Evolutionary conservation across 371 early-diverging fungal species (phyloP), one percentile per base, ranked within the genome.

Genomic region (Rhizopus arrhizus): DNA sequence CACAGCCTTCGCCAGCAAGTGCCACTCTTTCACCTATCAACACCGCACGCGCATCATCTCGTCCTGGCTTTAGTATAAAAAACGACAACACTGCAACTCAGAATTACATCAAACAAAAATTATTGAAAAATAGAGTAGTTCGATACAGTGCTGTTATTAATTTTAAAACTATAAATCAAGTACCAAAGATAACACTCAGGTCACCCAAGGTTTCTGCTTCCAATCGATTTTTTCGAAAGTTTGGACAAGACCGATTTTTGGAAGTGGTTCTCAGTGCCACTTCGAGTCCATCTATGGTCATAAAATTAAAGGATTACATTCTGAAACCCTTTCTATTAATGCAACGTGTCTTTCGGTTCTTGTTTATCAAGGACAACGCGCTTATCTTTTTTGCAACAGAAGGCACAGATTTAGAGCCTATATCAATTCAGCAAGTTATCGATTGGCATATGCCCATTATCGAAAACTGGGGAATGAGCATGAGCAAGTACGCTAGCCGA

Each of bases 381-480:
- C 29, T 78, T 4, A 49, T 78, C 0, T 47, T 71, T 28, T 78
- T 78, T 61, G 78, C 78, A 0, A 81, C 82, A 1, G 73, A 70
- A 51, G 82, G 82, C 3, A 22, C 46, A 0, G 73, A 59, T 8
- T 31, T 79, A 11, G 40, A 64, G n/a, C 55, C 67, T 1, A 68
- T 75, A 2, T 46, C 58, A 0, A 68, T 79, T 12, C 69, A 73
- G 9, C 52, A 70, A 42, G 74, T 77, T 7, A 71, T 81, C 29
- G 65, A 81, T 48, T 77, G 70, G 74, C 78, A 81, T 48, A 69
- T 81, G 41, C 82, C 82, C 0, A 62, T 79, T 29, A 31, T 58
- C 8, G 74, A 78, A 15, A 79, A 81, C 34, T 68, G 72, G 64
- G 29, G 63, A 11, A 73, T 81, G 74, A 59, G 75, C 0, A 65